These are phyloP conservation scores for Tetraselmis chui DNA, from an alignment of 139 green algal species.

Conservation along the genomic window DNA sequence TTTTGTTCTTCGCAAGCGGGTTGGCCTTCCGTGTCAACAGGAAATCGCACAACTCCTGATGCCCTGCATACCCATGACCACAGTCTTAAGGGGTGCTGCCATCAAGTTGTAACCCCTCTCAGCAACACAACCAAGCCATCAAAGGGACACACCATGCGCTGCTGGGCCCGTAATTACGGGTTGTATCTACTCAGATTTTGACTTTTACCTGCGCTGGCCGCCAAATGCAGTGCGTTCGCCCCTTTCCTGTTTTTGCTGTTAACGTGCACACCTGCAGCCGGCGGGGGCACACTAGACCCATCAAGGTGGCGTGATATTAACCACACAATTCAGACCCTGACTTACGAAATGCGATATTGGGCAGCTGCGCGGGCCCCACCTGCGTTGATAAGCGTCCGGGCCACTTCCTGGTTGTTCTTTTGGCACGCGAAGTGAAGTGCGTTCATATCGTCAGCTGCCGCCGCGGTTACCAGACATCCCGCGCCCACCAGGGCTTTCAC, in stretches of 20 bases:
- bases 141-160: too few relatives aligned
- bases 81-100: too few relatives aligned
- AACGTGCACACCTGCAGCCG: not conserved
- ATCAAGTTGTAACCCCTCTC: too few relatives aligned
- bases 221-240: not conserved
- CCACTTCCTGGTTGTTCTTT: conserved; percentile 1
- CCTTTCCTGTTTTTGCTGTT: conserved; percentile 12
- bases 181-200: too few relatives aligned
- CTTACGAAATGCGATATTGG: too few relatives aligned
- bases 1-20: conserved; percentile 2
- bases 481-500: conserved; percentile 1
- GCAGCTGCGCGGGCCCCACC: not conserved
- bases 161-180: too few relatives aligned
- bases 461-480: not conserved
- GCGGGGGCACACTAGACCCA: too few relatives aligned
- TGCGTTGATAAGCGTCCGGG: not conserved
- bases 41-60: not conserved
- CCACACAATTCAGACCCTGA: too few relatives aligned
- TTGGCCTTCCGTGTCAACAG: conserved; percentile 4
- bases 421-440: conserved; percentile 12
- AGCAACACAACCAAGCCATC: too few relatives aligned
- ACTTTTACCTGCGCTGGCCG: not conserved
- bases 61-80: not conserved
- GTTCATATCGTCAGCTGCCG: conserved; percentile 4
- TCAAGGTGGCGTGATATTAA: too few relatives aligned